Conservation (phyloP, 352 stramenopile species). For the Peronospora farinosa region DNA sequence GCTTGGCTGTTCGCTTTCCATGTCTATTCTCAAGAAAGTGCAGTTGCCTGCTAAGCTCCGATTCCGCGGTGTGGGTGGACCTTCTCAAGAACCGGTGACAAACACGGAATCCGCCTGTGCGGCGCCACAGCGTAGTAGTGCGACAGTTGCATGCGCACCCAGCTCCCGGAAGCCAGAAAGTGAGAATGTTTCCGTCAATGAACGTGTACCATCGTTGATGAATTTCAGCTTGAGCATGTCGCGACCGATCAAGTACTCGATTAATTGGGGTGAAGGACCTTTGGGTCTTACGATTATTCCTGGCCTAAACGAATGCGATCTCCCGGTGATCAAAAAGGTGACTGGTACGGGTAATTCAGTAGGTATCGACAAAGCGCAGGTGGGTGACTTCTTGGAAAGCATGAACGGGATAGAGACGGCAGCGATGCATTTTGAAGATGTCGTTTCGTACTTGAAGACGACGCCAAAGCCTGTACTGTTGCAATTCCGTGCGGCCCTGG, state of each 20-base stretch:
- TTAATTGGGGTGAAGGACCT: constrained; percentile 78
- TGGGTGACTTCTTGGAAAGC: constrained; percentile 74
- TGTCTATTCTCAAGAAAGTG: constrained; percentile 87
- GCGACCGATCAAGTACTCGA: constrained; percentile 55
- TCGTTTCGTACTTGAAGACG: constrained; percentile 78
- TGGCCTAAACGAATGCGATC: constrained; percentile 62
- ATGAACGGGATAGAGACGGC: constrained; percentile 72
- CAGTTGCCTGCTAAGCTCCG: constrained; percentile 76
- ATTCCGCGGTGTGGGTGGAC: constrained; percentile 75
- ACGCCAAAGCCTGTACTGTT: constrained; percentile 72
- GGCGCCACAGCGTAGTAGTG: constrained; percentile 15
- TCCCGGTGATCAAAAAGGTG: constrained; percentile 85
- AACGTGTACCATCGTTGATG: constrained; percentile 30
- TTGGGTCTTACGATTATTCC: constrained; percentile 83
- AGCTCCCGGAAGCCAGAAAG: constrained; percentile 21
- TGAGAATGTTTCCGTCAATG: constrained; percentile 11
- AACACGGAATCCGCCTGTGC: constrained; percentile 14
- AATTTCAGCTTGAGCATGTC: constrained; percentile 49
- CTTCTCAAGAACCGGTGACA: constrained; percentile 21
- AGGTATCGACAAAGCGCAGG: constrained; percentile 75
- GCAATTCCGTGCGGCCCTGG: constrained; percentile 46
- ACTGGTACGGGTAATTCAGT: constrained; percentile 73
- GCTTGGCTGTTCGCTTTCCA: constrained; percentile 78
- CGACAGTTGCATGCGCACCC: constrained; percentile 23
- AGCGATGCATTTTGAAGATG: constrained; percentile 74